phyloP scores from a whole-genome alignment of 2,329 filamentous ascomycete species.

The Sporothrix brunneoviolacea region DNA sequence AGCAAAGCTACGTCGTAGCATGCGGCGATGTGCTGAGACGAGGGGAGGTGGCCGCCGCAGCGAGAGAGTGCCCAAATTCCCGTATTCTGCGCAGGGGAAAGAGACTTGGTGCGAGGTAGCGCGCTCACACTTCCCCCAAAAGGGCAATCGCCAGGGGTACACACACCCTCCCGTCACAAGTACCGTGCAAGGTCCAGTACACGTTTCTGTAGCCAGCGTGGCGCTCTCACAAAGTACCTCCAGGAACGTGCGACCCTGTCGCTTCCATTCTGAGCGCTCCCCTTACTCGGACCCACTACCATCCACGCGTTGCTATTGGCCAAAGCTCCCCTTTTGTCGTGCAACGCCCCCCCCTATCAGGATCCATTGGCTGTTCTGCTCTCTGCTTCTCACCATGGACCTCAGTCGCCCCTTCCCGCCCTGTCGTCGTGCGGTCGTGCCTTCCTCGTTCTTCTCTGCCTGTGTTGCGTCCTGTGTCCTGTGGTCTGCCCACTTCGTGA shows the following conservation, averaged over 20 bases:
- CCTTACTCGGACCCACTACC: constrained; percentile 11
- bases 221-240: no score
- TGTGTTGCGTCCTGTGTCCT: background rate
- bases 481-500: no score
- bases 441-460: background rate
- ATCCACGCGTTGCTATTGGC: constrained; percentile 7
- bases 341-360: constrained; percentile 10
- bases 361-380: background rate
- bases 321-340: background rate
- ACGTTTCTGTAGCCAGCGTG: no score
- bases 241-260: background rate
- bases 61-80: no score
- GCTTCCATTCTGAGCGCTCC: background rate
- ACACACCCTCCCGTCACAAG: background rate
- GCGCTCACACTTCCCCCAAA: background rate
- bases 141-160: constrained; percentile 2
- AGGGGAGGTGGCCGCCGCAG: background rate
- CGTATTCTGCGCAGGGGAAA: background rate
- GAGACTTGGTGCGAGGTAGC: no score
- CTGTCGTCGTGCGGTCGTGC: background rate
- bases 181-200: background rate
- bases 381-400: background rate
- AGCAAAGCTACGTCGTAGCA: background rate
- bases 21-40: constrained; percentile 3
- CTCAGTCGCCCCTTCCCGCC: background rate